Evolutionary conservation across 345 rosid genomes (phyloP).

Genomic region (Eucalyptus coolabah): DNA sequence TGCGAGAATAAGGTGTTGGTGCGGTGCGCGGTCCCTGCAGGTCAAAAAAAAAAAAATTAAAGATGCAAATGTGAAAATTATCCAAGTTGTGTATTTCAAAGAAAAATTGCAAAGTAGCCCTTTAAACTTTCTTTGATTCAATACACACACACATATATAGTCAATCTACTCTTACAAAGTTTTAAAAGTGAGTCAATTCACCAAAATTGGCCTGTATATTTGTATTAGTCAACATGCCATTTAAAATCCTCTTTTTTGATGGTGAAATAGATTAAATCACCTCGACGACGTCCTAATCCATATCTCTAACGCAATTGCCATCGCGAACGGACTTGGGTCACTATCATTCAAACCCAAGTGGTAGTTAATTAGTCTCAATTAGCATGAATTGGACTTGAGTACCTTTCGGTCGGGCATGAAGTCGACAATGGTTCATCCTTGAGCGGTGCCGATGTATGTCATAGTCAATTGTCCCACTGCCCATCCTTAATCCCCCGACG

Average conservation of each 20-base stretch:
- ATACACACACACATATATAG: neutral
- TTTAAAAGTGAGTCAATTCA: neutral
- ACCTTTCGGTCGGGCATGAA: too few relatives aligned
- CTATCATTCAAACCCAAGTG: too few relatives aligned
- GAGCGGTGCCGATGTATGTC: neutral
- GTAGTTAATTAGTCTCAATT: neutral
- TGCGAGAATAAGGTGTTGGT: too few relatives aligned
- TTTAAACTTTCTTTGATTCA: neutral
- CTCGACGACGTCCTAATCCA: neutral
- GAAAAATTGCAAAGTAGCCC: neutral
- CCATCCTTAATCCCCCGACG: neutral
- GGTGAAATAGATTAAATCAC: neutral
- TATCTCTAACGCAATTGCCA: neutral
- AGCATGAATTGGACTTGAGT: neutral
- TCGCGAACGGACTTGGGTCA: neutral
- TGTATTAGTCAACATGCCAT: neutral
- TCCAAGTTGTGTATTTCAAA: too few relatives aligned
- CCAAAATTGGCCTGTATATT: too few relatives aligned
- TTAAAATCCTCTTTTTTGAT: too few relatives aligned
- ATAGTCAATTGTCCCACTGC: neutral
- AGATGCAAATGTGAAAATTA: too few relatives aligned
- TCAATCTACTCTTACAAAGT: neutral
- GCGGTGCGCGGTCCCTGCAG: too few relatives aligned
- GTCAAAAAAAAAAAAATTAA: too few relatives aligned
- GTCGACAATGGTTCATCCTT: neutral